Evolutionary conservation across 2,329 filamentous ascomycete species (phyloP), one percentile per base, ranked within the genome.

Genomic region (Colletotrichum scovillei): DNA sequence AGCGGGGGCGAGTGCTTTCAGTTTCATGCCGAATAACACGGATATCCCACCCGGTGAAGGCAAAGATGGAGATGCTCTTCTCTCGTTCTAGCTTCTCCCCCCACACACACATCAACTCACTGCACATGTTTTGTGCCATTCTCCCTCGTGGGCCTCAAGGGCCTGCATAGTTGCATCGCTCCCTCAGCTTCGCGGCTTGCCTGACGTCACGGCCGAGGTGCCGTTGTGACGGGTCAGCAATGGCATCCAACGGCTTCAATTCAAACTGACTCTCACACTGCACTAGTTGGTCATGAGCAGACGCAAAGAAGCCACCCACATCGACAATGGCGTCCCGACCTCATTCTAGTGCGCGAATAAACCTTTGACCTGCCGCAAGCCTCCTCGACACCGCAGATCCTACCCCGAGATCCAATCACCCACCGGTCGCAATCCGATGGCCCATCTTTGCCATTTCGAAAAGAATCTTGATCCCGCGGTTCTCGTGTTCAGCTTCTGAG

Each of bases 281-380:
- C 60, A 55, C 70, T 73, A 73, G 46, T 65, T 57, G 59, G 66
- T 65, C 59, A 60, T 73, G 66, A 65, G 55, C 70, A 62, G 46
- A 46, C 26, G 16, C 60, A 49, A 14, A 35, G 53, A 64, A 70
- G 70, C 56, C 32, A 64, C 46, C 32, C 59, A 52, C 32, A 22
- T 24, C 55, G 64, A 42, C 38, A 38, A 57, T 22, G 69, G 65
- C 53, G 38, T 69, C 38, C 66, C 46, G 60, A 28, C n/a, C 42
- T 57, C 35, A n/a, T 69, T 73, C 55, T 70, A 70, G 60, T 73
- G 70, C 60, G 70, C 60, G 67, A 70, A 63, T 70, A 70, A 49
- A 57, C 70, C 64, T 46, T 70, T 49, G 46, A 58, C 60, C 46
- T 69, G 59, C 67, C 35, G 67, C 67, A 71, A 38, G 56, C 56